phyloP scores from a whole-genome alignment of 352 stramenopile genomes.

The Halophytophthora polymorphica region DNA sequence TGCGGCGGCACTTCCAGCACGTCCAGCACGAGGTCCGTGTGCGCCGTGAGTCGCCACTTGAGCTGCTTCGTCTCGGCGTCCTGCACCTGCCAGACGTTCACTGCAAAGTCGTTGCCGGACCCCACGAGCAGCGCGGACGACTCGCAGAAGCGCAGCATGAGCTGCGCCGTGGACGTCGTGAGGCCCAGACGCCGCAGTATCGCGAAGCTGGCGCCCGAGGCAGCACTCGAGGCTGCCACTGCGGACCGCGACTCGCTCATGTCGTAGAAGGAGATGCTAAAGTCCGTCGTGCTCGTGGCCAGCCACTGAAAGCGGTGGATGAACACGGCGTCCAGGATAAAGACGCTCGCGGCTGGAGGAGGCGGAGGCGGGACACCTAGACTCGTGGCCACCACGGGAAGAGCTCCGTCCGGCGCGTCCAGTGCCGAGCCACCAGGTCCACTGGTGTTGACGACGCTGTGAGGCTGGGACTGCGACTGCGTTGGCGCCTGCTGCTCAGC shows the following conservation, averaged over 20 bases:
- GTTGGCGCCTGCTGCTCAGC: slow-evolving; percentile 18
- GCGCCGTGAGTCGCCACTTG: slow-evolving; percentile 46
- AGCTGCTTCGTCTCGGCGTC: slow-evolving; percentile 55
- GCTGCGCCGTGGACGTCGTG: slow-evolving; percentile 58
- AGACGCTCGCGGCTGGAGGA: slow-evolving; percentile 27
- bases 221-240: slow-evolving; percentile 9
- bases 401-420: slow-evolving; percentile 17
- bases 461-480: background rate
- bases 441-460: background rate
- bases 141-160: slow-evolving; percentile 66
- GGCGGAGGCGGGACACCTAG: slow-evolving; percentile 1
- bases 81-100: slow-evolving; percentile 72
- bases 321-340: slow-evolving; percentile 70
- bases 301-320: slow-evolving; percentile 59
- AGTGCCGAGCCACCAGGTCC: slow-evolving; percentile 17
- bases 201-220: slow-evolving; percentile 28
- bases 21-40: slow-evolving; percentile 66
- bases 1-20: slow-evolving; percentile 68
- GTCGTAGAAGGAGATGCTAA: slow-evolving; percentile 80
- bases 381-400: slow-evolving; percentile 16
- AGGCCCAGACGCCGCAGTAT: slow-evolving; percentile 51
- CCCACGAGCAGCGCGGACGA: slow-evolving; percentile 46
- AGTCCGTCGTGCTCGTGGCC: slow-evolving; percentile 70
- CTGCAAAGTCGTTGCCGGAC: slow-evolving; percentile 60
- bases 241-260: slow-evolving; percentile 53